A percentile compares a stretch with the other conserved stretches of the same genome.
phyloP scores from a whole-genome alignment of 2,329 filamentous ascomycete species.

The Periconia digitata region DNA sequence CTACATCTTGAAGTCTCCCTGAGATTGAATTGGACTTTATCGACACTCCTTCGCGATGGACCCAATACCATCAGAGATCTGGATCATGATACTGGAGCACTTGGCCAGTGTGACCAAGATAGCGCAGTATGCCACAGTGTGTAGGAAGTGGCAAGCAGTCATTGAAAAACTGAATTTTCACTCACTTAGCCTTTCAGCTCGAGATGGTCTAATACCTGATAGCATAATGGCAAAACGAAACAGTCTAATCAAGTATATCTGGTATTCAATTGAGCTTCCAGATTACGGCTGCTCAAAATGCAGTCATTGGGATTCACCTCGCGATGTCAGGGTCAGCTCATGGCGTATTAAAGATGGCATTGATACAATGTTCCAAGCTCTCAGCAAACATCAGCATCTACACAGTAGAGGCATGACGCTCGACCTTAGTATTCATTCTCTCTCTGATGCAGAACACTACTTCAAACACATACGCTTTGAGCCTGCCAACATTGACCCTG shows the following conservation, averaged over 20 bases:
- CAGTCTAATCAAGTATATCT: constrained; percentile 10
- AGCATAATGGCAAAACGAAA: constrained; percentile 4
- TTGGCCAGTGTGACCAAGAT: constrained; percentile 5
- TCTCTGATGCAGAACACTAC: constrained; percentile 8
- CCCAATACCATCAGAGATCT: constrained; percentile 6
- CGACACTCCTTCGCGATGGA: constrained; percentile 4
- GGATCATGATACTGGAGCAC: constrained; percentile 5
- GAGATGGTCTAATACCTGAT: constrained; percentile 1
- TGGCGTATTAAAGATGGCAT: constrained; percentile 4
- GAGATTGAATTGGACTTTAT: constrained; percentile 7
- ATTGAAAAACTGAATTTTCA: constrained; percentile 10
- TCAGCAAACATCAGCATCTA: constrained; percentile 6
- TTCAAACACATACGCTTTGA: constrained; percentile 10
- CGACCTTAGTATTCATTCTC: constrained; percentile 11
- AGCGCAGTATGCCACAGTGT: constrained; percentile 11
- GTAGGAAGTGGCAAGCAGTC: constrained; percentile 10
- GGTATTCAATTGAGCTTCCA: constrained; percentile 9
- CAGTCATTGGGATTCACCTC: background rate
- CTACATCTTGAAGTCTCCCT: constrained; percentile 4
- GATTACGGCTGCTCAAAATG: constrained; percentile 8
- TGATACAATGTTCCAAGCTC: constrained; percentile 2
- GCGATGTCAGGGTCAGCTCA: background rate
- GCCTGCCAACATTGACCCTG: constrained; percentile 9
- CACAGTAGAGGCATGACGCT: constrained; percentile 7
- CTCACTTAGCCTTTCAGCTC: constrained; percentile 7